A percentile compares a stretch with the other conserved stretches of the same genome.
Evolutionary conservation across 2,329 filamentous ascomycete species (phyloP).

Genomic region (Cladosporium phlei): DNA sequence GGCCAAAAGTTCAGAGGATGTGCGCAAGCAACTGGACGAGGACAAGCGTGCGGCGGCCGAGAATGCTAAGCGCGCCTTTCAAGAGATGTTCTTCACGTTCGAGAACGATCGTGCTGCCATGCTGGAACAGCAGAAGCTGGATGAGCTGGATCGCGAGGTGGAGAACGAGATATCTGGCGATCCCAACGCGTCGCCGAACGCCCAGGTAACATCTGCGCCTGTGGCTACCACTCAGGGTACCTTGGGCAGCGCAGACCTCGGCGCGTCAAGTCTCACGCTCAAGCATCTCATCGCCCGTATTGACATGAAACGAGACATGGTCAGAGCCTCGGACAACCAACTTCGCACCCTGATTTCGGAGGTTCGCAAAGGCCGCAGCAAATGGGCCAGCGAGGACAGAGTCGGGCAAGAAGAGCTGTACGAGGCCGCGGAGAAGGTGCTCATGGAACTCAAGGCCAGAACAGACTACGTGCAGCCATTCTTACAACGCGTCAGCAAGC

Average conservation of each 20-base stretch:
- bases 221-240: constrained; percentile 71
- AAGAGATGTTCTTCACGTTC: constrained; percentile 89
- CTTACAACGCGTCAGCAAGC: constrained; percentile 88
- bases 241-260: constrained; percentile 87
- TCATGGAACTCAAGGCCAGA: constrained; percentile 94
- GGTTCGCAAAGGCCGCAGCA: constrained; percentile 94
- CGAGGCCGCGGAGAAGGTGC: constrained; percentile 91
- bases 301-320: constrained; percentile 84
- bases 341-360: constrained; percentile 91
- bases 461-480: constrained; percentile 98
- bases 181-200: constrained; percentile 44
- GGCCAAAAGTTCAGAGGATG: constrained; percentile 74
- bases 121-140: constrained; percentile 93
- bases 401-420: constrained; percentile 97
- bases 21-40: constrained; percentile 87
- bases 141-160: constrained; percentile 92
- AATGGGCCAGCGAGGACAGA: constrained; percentile 97
- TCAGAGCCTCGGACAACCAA: constrained; percentile 88
- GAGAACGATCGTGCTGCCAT: constrained; percentile 95
- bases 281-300: constrained; percentile 97
- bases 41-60: constrained; percentile 88
- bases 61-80: constrained; percentile 81
- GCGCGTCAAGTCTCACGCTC: constrained; percentile 88
- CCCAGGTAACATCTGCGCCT: constrained; percentile 48
- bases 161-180: constrained; percentile 85